Evolutionary conservation across 1,284 basidiomycete species (phyloP).

Genomic region (Trametes hirsuta): DNA sequence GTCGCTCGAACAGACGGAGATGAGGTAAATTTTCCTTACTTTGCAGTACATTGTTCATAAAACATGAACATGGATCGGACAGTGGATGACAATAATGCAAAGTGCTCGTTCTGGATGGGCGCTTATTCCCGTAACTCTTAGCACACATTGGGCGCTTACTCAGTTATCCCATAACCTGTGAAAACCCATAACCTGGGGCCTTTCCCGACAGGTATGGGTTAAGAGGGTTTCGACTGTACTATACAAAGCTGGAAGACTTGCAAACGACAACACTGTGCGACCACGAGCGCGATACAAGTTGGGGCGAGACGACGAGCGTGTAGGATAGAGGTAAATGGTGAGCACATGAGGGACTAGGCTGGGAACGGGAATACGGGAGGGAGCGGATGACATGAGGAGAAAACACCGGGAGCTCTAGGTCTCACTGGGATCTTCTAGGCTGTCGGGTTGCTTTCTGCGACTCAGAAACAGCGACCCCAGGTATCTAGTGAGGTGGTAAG

Average conservation of each 20-base stretch:
- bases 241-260: neutral
- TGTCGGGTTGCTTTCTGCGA: conserved; percentile 51
- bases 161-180: no score
- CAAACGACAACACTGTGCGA: neutral
- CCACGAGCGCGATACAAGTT: neutral
- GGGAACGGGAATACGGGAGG: neutral
- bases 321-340: neutral
- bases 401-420: neutral
- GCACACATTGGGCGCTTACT: no score
- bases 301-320: neutral
- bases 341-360: neutral
- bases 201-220: no score
- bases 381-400: neutral
- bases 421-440: neutral
- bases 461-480: conserved; percentile 65
- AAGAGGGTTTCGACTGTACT: no score
- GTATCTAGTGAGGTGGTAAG: conserved; percentile 35
- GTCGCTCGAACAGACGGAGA: no score
- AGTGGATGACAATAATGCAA: no score
- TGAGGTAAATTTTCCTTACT: no score
- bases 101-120: no score
- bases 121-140: no score
- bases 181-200: no score
- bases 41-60: no score
- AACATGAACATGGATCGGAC: no score